Conservation (phyloP, 495 filamentous ascomycete species). For the Delitschia confertaspora region DNA sequence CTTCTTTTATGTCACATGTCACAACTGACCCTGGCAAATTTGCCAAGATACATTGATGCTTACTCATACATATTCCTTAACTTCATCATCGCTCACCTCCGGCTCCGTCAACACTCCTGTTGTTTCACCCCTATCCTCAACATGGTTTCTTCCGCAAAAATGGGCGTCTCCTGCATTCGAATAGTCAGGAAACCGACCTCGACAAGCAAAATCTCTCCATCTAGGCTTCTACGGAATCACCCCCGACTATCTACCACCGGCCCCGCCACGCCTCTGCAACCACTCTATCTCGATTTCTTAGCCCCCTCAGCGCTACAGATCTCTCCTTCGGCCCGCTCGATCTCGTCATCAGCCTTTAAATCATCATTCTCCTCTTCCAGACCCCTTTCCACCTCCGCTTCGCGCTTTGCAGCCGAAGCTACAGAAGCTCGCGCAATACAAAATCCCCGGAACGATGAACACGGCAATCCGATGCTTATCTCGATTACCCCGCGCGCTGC, state of each 20-base stretch:
- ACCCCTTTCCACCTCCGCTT: not conserved
- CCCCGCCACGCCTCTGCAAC: constrained; percentile 9
- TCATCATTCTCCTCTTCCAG: constrained; percentile 1
- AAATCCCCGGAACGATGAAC: constrained; percentile 63
- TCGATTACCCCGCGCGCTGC: constrained; percentile 74
- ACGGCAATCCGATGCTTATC: constrained; percentile 73
- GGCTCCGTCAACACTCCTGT: not conserved
- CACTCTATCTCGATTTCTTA: constrained; percentile 32
- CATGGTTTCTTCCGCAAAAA: constrained; percentile 16
- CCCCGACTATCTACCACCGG: constrained; percentile 8
- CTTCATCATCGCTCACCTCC: not conserved
- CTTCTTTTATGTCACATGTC: too few relatives aligned
- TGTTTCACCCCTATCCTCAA: not conserved
- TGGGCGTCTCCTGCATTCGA: constrained; percentile 20
- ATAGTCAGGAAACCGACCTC: not conserved
- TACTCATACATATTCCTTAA: not conserved
- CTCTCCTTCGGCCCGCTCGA: not conserved
- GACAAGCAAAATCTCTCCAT: not conserved
- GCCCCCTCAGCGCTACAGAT: constrained; percentile 19
- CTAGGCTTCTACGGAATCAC: not conserved
- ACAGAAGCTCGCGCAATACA: constrained; percentile 31
- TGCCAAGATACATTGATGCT: too few relatives aligned
- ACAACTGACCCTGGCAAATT: too few relatives aligned
- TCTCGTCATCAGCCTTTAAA: not conserved
- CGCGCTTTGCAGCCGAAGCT: not conserved